Conservation (phyloP, 805 yeast genomes). For the Candida vaughaniae region DNA sequence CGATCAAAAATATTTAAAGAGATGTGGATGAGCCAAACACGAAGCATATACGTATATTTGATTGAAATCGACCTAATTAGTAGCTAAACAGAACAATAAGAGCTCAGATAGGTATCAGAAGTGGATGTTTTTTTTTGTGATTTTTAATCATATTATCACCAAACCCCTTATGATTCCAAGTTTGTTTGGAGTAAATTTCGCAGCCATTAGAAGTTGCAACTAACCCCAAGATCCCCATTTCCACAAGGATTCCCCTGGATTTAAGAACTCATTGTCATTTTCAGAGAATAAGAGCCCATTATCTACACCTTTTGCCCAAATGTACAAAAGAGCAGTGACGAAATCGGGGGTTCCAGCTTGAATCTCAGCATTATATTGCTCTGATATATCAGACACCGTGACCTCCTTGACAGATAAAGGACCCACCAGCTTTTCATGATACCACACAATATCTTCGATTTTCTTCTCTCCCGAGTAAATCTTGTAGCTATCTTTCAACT, state of each 20-base stretch:
- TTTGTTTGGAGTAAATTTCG: no score
- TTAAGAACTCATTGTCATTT: conserved; percentile 7
- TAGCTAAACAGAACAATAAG: no score
- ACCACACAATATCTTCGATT: conserved; percentile 31
- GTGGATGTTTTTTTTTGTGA: no score
- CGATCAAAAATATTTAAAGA: no score
- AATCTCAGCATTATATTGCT: conserved; percentile 11
- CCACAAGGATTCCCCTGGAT: conserved; percentile 11
- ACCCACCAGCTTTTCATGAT: background rate
- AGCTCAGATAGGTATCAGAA: no score
- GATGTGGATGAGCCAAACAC: no score
- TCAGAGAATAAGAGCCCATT: background rate
- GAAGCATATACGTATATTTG: no score
- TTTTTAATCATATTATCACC: no score
- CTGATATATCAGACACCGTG: no score
- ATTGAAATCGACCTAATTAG: no score
- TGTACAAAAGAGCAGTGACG: conserved; percentile 30
- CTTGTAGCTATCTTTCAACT: conserved; percentile 46
- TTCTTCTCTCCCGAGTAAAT: conserved; percentile 41
- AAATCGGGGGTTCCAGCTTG: conserved; percentile 34
- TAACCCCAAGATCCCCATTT: conserved; percentile 4
- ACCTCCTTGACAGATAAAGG: background rate
- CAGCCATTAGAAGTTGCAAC: no score
- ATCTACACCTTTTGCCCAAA: background rate
- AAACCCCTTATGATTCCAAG: no score